Conservation (phyloP, 805 yeast species). For the Ogataea salicorniae region DNA sequence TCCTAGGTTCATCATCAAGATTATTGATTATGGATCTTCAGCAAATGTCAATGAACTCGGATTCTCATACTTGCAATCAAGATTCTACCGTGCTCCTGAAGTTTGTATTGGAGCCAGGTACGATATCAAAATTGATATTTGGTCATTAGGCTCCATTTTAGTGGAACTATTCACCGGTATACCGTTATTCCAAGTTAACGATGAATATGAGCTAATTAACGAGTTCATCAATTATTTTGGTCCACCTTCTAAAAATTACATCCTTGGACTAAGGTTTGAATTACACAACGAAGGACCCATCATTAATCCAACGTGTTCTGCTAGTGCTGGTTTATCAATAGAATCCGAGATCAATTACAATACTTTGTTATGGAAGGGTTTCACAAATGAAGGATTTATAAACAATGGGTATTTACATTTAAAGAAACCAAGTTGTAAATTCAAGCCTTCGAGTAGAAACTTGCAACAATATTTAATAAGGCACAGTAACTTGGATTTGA, state of each 20-base stretch:
- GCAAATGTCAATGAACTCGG: slow-evolving; percentile 40
- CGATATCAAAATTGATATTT: slow-evolving; percentile 55
- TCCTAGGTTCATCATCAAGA: slow-evolving; percentile 38
- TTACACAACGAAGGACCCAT: slow-evolving; percentile 34
- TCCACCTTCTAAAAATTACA: slow-evolving; percentile 37
- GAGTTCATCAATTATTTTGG: slow-evolving; percentile 42
- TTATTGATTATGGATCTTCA: slow-evolving; percentile 80
- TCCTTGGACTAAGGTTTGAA: slow-evolving; percentile 36
- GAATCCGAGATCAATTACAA: slow-evolving; percentile 13
- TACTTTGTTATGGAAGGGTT: slow-evolving; percentile 35
- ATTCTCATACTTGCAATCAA: slow-evolving; percentile 51
- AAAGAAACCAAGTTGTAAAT: slow-evolving; percentile 15
- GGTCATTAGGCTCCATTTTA: slow-evolving; percentile 93
- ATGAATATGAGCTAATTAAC: slow-evolving; percentile 44
- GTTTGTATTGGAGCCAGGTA: slow-evolving; percentile 64
- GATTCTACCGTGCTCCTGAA: slow-evolving; percentile 79
- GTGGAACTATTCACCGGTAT: slow-evolving; percentile 73
- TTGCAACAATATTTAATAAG: slow-evolving; percentile 12
- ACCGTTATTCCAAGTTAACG: slow-evolving; percentile 43
- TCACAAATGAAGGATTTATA: slow-evolving; percentile 27
- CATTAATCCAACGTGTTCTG: slow-evolving; percentile 13
- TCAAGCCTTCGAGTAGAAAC: slow-evolving; percentile 17
- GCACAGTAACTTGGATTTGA: not conserved
- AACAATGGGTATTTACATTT: slow-evolving; percentile 14
- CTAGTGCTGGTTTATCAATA: not conserved